Conservation (phyloP, 805 yeast species). For the Yamadazyma nakazawae region DNA sequence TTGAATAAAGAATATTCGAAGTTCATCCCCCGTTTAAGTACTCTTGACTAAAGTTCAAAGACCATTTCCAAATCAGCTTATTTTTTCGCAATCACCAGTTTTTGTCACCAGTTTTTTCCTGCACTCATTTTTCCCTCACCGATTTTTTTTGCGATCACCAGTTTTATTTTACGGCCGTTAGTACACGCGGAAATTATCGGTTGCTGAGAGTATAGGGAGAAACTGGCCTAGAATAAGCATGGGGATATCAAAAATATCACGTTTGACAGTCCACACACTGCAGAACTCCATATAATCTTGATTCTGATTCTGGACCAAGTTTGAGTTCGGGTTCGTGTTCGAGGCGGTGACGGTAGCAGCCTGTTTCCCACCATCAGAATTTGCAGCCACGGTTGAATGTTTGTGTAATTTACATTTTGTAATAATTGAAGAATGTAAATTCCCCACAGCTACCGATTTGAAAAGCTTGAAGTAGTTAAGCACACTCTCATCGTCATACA, state of each 20-base stretch:
- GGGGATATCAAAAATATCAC: constrained; percentile 82
- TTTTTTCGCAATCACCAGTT: constrained; percentile 10
- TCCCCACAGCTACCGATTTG: constrained; percentile 69
- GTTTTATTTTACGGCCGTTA: constrained; percentile 9
- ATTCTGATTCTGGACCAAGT: too few relatives aligned
- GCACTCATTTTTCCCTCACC: not conserved
- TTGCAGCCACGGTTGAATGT: constrained; percentile 1
- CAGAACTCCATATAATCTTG: constrained; percentile 54
- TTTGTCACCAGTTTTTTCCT: constrained; percentile 2
- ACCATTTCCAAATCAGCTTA: not conserved
- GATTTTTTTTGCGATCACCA: not conserved
- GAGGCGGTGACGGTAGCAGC: constrained; percentile 8
- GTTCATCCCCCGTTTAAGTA: not conserved
- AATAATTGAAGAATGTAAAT: constrained; percentile 49
- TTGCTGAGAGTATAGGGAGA: constrained; percentile 52
- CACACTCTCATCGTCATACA: constrained; percentile 73
- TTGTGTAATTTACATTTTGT: constrained; percentile 50
- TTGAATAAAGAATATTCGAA: not conserved
- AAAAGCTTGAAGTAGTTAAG: constrained; percentile 69
- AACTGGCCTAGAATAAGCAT: constrained; percentile 82
- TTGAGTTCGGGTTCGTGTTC: constrained; percentile 22
- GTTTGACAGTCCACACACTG: constrained; percentile 80
- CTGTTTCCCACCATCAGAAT: constrained; percentile 13
- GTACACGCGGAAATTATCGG: constrained; percentile 27
- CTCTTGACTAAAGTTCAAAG: not conserved